Conservation (phyloP, 2,329 filamentous ascomycete species). For the Aspergillus sergii region DNA sequence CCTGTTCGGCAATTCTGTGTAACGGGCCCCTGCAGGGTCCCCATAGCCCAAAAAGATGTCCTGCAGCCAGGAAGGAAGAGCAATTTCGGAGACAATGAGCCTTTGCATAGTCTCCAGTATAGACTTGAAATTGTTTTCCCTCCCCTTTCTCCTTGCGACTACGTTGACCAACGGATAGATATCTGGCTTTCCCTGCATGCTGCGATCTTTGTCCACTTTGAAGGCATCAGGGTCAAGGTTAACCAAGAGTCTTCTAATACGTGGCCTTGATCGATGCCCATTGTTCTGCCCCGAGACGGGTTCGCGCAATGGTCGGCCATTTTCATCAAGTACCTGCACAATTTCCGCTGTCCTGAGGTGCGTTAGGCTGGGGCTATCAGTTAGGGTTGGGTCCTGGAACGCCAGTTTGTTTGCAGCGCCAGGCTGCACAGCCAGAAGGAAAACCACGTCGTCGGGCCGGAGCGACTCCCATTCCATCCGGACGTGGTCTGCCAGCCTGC, state of each 20-base stretch:
- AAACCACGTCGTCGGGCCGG: conserved; percentile 84
- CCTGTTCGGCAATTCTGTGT: conserved; percentile 77
- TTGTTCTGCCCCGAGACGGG: conserved; percentile 58
- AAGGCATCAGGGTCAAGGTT: conserved; percentile 80
- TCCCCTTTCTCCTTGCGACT: conserved; percentile 75
- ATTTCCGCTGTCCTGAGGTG: conserved; percentile 81
- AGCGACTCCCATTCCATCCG: conserved; percentile 89
- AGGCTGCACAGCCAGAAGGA: conserved; percentile 75
- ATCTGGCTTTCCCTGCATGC: conserved; percentile 69
- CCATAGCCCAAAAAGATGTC: conserved; percentile 98
- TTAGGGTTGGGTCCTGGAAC: conserved; percentile 23
- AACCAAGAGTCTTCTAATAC: conserved; percentile 71
- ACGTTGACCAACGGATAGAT: conserved; percentile 85
- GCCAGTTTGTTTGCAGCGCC: conserved; percentile 36
- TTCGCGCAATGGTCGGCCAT: conserved; percentile 72
- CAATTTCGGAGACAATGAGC: conserved; percentile 80
- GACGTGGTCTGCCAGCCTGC: conserved; percentile 72
- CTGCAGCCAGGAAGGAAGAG: conserved; percentile 87
- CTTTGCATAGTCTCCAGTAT: conserved; percentile 89
- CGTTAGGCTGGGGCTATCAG: conserved; percentile 67
- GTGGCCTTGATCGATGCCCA: conserved; percentile 60
- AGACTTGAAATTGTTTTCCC: conserved; percentile 97
- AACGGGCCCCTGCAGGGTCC: conserved; percentile 83
- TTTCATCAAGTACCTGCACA: conserved; percentile 82
- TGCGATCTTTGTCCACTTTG: conserved; percentile 70